A percentile compares a stretch with the other conserved stretches of the same genome.
These are phyloP conservation scores for Boletus sp. DNA, from an alignment of 768 basidiomycete genomes.

Conservation along the genomic window DNA sequence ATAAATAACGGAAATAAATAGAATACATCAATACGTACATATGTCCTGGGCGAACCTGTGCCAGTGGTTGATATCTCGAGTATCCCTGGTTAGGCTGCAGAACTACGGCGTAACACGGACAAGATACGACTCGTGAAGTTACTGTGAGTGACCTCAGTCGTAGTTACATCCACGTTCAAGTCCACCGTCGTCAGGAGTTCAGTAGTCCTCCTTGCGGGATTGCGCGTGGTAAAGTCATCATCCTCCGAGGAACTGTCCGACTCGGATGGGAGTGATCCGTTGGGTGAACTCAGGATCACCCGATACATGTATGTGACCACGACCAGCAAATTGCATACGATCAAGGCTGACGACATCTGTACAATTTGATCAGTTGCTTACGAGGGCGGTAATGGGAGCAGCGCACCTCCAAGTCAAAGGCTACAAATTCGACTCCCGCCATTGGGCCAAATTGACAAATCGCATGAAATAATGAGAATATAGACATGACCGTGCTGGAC, in stretches of 20 bases:
- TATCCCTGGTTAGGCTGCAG: not conserved
- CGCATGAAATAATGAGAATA: not conserved
- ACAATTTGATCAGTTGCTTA: not conserved
- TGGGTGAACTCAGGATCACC: not conserved
- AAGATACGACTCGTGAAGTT: not conserved
- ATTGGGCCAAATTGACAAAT: not conserved
- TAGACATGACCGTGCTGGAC: constrained; percentile 6
- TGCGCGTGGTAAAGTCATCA: constrained; percentile 13
- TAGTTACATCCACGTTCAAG: not conserved
- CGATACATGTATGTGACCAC: constrained; percentile 13
- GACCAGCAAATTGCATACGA: constrained; percentile 16
- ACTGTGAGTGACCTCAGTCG: not conserved
- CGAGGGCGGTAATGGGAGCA: not conserved
- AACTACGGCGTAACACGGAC: too few relatives aligned
- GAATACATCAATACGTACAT: not conserved
- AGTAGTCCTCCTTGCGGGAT: not conserved
- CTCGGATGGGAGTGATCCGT: not conserved
- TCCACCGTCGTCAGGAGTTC: constrained; percentile 9
- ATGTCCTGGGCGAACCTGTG: not conserved
- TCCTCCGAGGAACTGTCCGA: not conserved
- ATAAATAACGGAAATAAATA: not conserved
- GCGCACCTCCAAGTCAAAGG: not conserved
- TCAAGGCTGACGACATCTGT: not conserved
- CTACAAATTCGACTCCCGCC: not conserved
- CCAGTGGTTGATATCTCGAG: not conserved